Conservation (phyloP, 2,329 filamentous ascomycete genomes). For the Colletotrichum tamarilloi region DNA sequence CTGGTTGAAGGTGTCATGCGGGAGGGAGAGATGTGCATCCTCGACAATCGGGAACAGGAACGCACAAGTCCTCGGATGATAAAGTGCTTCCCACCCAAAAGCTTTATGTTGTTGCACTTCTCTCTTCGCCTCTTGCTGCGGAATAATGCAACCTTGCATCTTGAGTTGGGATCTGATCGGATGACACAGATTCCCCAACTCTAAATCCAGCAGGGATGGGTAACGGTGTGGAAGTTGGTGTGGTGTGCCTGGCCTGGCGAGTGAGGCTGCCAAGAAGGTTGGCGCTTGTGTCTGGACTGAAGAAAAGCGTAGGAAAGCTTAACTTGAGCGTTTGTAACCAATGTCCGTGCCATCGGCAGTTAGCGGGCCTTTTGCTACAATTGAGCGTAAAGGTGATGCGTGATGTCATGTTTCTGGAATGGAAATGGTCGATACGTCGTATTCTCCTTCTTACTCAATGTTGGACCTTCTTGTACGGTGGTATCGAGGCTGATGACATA, state of each 20-base stretch:
- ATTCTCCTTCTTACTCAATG: background rate
- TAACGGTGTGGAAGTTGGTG: background rate
- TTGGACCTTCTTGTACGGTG: too few relatives aligned
- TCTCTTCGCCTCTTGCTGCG: background rate
- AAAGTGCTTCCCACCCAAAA: background rate
- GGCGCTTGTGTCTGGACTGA: slow-evolving; percentile 30
- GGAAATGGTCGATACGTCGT: background rate
- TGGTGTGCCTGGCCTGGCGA: background rate
- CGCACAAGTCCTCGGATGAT: background rate
- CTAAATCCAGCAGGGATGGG: slow-evolving; percentile 14
- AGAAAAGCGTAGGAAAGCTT: slow-evolving; percentile 24
- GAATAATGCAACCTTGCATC: slow-evolving; percentile 1
- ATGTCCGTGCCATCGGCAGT: slow-evolving; percentile 24
- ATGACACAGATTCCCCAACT: slow-evolving; percentile 35
- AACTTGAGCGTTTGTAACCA: background rate
- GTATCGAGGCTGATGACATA: background rate
- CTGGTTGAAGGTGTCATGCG: background rate
- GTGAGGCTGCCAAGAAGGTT: slow-evolving; percentile 35
- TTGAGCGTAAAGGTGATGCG: background rate
- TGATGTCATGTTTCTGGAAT: background rate
- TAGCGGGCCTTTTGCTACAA: background rate
- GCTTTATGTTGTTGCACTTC: slow-evolving; percentile 14
- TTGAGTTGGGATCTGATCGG: slow-evolving; percentile 24
- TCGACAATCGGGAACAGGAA: background rate
- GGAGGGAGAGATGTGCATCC: background rate